phyloP scores from a whole-genome alignment of 805 yeast species.

The Jamesozyma hellenica region DNA sequence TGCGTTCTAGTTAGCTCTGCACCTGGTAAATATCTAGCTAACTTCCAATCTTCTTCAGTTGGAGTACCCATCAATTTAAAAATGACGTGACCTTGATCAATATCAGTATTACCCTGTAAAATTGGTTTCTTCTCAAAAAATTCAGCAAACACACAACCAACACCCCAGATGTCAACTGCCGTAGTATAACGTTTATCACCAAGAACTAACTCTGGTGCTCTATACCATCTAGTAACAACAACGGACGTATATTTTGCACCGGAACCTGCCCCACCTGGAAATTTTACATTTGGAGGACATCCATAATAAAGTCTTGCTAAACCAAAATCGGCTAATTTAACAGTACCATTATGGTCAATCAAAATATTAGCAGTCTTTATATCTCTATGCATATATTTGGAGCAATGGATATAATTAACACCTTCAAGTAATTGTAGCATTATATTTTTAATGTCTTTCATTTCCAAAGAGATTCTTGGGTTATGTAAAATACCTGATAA shows the following conservation, averaged over 20 bases:
- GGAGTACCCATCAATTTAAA: constrained; percentile 83
- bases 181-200: constrained; percentile 85
- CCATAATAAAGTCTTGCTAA: constrained; percentile 72
- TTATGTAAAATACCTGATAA: constrained; percentile 82
- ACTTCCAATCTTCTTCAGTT: constrained; percentile 47
- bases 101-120: constrained; percentile 72
- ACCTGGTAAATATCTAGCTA: constrained; percentile 46
- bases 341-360: constrained; percentile 60
- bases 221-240: constrained; percentile 95
- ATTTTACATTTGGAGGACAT: constrained; percentile 40
- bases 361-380: constrained; percentile 94
- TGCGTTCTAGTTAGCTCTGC: constrained; percentile 31
- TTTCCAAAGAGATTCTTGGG: constrained; percentile 49
- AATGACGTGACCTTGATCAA: constrained; percentile 76
- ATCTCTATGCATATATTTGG: constrained; percentile 68
- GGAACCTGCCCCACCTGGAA: constrained; percentile 36
- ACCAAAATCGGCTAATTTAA: constrained; percentile 94
- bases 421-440: constrained; percentile 73
- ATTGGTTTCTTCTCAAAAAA: constrained; percentile 74
- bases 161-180: constrained; percentile 96
- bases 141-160: constrained; percentile 93
- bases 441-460: constrained; percentile 72
- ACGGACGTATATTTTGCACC: constrained; percentile 43
- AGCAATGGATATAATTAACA: constrained; percentile 59
- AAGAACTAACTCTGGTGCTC: constrained; percentile 86